Evolutionary conservation across 1,284 basidiomycete species (phyloP).

Genomic region (Ceratobasidium sp.): DNA sequence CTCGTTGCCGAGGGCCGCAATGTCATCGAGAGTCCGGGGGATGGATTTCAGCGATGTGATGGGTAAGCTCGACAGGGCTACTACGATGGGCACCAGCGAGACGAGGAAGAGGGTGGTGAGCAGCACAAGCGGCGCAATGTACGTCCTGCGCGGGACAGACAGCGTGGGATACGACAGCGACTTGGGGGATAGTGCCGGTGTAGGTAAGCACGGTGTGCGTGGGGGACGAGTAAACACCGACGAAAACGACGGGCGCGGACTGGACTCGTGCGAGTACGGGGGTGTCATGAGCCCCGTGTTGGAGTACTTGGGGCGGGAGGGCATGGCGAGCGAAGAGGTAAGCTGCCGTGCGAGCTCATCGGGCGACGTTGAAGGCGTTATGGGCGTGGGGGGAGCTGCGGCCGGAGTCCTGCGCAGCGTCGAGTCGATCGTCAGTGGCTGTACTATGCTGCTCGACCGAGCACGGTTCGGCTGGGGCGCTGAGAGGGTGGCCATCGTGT

Average conservation of each 20-base stretch:
- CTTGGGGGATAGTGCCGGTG: constrained; percentile 18
- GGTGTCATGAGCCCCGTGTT: constrained; percentile 10
- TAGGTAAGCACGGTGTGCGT: constrained; percentile 1
- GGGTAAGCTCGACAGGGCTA: constrained; percentile 64
- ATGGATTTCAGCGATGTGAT: constrained; percentile 66
- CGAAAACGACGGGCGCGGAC: constrained; percentile 21
- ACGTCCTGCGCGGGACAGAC: constrained; percentile 7
- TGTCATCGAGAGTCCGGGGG: constrained; percentile 74
- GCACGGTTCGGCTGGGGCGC: constrained; percentile 33
- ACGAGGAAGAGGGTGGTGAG: constrained; percentile 37
- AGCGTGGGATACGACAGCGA: constrained; percentile 16
- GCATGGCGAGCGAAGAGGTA: constrained; percentile 19
- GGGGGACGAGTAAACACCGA: constrained; percentile 33
- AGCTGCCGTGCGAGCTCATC: background rate
- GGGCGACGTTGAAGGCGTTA: constrained; percentile 11
- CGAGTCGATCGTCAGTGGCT: constrained; percentile 32
- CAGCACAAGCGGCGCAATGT: constrained; percentile 38
- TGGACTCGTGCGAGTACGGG: background rate
- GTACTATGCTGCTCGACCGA: constrained; percentile 20
- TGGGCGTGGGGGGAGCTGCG: constrained; percentile 4
- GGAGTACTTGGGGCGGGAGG: constrained; percentile 9
- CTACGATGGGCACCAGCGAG: constrained; percentile 50
- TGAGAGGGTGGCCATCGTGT: constrained; percentile 17
- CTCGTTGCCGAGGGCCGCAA: constrained; percentile 73
- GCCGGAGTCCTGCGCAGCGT: constrained; percentile 11